These are phyloP conservation scores for Aspergillus phoenicis DNA, from an alignment of 2,329 filamentous ascomycete genomes.

Conservation along the genomic window DNA sequence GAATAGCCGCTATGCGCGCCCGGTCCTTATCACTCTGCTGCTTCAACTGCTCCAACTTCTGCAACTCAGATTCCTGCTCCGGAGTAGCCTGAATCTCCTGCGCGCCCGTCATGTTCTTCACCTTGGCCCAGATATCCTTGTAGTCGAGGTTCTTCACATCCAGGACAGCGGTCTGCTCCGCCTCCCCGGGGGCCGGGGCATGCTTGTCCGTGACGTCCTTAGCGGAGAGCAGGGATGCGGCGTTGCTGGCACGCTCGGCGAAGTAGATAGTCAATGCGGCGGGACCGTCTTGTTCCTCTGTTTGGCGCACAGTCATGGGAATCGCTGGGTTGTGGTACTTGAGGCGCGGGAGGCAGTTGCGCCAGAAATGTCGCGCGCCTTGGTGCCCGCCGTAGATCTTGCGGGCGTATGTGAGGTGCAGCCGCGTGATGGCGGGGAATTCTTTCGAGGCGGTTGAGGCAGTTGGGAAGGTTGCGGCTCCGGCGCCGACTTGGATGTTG, in stretches of 20 bases:
- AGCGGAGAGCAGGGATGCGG: conserved; percentile 29
- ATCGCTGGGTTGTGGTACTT: conserved; percentile 93
- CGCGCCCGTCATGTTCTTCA: conserved; percentile 46
- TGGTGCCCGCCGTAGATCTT: conserved; percentile 45
- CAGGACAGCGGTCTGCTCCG: conserved; percentile 39
- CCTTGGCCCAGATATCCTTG: conserved; percentile 47
- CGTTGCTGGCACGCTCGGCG: conserved; percentile 34
- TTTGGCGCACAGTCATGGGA: conserved; percentile 78
- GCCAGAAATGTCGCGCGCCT: conserved; percentile 80
- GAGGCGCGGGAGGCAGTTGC: conserved; percentile 74
- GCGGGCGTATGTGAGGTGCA: conserved; percentile 48
- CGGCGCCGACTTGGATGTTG: conserved; percentile 75
- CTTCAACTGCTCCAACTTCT: conserved; percentile 39
- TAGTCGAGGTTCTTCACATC: conserved; percentile 44
- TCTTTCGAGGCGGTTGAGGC: conserved; percentile 33
- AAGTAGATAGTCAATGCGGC: conserved; percentile 48
- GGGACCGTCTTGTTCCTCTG: conserved; percentile 52
- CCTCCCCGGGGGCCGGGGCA: conserved; percentile 35
- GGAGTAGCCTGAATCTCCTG: conserved; percentile 36
- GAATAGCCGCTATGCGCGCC: conserved; percentile 39
- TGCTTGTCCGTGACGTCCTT: conserved; percentile 32
- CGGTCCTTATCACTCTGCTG: conserved; percentile 43
- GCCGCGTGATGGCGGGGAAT: conserved; percentile 43
- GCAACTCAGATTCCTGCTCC: conserved; percentile 40
- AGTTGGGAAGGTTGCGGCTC: conserved; percentile 74